Conservation (phyloP, 805 yeast species). For the Blastobotrys peoriensis region DNA sequence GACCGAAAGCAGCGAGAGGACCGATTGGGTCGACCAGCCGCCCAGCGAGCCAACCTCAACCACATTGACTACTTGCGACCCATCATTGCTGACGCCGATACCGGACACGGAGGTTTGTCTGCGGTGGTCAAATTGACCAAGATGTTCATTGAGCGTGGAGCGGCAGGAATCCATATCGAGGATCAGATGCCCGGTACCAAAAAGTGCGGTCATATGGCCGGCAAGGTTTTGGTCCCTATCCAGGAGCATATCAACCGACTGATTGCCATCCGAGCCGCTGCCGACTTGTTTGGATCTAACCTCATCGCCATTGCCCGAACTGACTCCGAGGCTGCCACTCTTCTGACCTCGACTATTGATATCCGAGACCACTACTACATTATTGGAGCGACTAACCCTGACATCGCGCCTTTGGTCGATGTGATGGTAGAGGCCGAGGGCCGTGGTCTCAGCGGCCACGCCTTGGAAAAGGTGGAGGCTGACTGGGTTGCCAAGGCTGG, state of each 20-base stretch:
- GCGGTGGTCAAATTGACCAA: constrained; percentile 94
- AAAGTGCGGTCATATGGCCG: constrained; percentile 99
- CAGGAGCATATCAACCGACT: constrained; percentile 96
- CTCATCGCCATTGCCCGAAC: constrained; percentile 89
- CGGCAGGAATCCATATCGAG: constrained; percentile 98
- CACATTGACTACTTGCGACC: constrained; percentile 89
- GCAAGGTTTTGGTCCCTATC: constrained; percentile 94
- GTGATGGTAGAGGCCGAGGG: constrained; percentile 78
- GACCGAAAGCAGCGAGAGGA: constrained; percentile 94
- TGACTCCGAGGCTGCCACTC: constrained; percentile 96
- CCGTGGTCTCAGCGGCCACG: constrained; percentile 64
- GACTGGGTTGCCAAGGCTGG: constrained; percentile 82
- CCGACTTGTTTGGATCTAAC: constrained; percentile 87
- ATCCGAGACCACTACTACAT: constrained; percentile 90
- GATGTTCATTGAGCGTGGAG: constrained; percentile 95
- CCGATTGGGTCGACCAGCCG: constrained; percentile 52
- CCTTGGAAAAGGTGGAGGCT: constrained; percentile 65
- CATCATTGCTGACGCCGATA: constrained; percentile 95
- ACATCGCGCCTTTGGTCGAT: constrained; percentile 63
- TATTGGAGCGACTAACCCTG: constrained; percentile 85
- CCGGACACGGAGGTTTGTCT: constrained; percentile 98
- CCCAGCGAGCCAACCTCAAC: constrained; percentile 62
- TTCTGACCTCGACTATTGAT: constrained; percentile 89
- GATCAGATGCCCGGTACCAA: constrained; percentile 99
- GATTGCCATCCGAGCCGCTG: constrained; percentile 89